Base-by-base conservation (phyloP, 164 flowering plant species). In the Kingdonia uniflora region DNA sequence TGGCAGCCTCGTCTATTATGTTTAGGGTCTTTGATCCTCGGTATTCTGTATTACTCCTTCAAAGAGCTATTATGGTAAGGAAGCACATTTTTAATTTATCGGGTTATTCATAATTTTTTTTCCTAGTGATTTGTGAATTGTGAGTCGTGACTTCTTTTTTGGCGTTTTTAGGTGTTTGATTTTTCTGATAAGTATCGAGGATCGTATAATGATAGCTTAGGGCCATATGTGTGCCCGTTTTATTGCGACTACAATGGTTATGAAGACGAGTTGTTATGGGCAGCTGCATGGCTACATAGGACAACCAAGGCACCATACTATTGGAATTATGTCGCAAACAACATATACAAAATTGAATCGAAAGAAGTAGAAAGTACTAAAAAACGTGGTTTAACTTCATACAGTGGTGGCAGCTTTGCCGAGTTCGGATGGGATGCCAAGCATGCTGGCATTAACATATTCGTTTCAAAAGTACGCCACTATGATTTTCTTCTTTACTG, bases 361-460 rank as follows among this genome's bases (percentile, higher is more conserved):
- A 24, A 13, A 12, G 2, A 2, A 25, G 25, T 15, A 15, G 29
- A 29, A 16, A 23, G 54, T 21, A 8, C 22, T 11, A 13, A 25
- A 6, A 5, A 23, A 26, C 6, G 5, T 5, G 10, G 1, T 13
- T n/a, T 13, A 20, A 25, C 14, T 47, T 19, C 62, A 16, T 14
- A 19, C 1, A 2, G 0, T 6, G 57, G 64, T 41, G 69, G 70
- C 19, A 54, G 33, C 52, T 63, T 55, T 52, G 66, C 69, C 20
- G 85, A 75, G 59, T 80, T 77, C 19, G 78, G 82, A 29, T 80
- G 85, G 85, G 85, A 80, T 33, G 3, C 61, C 0, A 80, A 80
- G 47, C 51, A 67, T 38, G 82, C 77, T 0, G 85, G 80, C 6
- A 66, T 77, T 24, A 67, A 67, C 48, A 51, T 77, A 13, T 76